Percentiles rank a stretch among this genome's conserved stretches.
phyloP scores from a whole-genome alignment of 1,284 basidiomycete genomes.

The Mycena sp. region DNA sequence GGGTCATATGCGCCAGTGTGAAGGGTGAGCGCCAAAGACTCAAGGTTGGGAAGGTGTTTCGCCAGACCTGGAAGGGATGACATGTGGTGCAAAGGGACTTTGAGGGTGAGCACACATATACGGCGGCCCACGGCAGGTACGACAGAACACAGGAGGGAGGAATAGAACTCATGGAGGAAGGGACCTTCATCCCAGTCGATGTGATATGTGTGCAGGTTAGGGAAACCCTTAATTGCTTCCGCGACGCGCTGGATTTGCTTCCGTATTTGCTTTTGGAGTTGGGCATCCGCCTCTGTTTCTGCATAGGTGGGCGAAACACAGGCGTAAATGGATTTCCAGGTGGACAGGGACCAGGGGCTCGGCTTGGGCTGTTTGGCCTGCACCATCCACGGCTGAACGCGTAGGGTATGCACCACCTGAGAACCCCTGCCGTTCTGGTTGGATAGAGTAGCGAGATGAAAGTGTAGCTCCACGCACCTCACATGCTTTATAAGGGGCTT shows the following conservation, averaged over 20 bases:
- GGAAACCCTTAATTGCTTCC: constrained; percentile 41
- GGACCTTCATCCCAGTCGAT: constrained; percentile 47
- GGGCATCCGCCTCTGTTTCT: constrained; percentile 9
- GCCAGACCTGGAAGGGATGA: constrained; percentile 41
- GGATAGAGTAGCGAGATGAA: neutral
- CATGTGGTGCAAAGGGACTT: constrained; percentile 48
- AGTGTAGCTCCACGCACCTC: constrained; percentile 34
- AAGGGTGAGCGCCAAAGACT: constrained; percentile 46
- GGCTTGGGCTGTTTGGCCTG: constrained; percentile 40
- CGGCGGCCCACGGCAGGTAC: constrained; percentile 41
- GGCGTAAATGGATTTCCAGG: constrained; percentile 37
- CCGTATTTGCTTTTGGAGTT: constrained; percentile 39
- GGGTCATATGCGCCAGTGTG: constrained; percentile 40
- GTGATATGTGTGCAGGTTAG: constrained; percentile 44
- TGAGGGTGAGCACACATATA: constrained; percentile 46
- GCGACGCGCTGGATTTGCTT: constrained; percentile 46
- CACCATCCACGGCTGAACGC: constrained; percentile 50
- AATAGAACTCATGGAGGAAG: constrained; percentile 46
- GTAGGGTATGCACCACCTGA: constrained; percentile 43
- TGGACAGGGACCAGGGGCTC: constrained; percentile 37
- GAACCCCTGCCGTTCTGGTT: constrained; percentile 17
- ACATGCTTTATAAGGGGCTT: constrained; percentile 45
- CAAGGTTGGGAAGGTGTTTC: constrained; percentile 41
- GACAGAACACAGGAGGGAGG: constrained; percentile 46
- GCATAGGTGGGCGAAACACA: constrained; percentile 42